Conservation (phyloP, 306 rosid genomes). For the Lathyrus oleraceus region DNA sequence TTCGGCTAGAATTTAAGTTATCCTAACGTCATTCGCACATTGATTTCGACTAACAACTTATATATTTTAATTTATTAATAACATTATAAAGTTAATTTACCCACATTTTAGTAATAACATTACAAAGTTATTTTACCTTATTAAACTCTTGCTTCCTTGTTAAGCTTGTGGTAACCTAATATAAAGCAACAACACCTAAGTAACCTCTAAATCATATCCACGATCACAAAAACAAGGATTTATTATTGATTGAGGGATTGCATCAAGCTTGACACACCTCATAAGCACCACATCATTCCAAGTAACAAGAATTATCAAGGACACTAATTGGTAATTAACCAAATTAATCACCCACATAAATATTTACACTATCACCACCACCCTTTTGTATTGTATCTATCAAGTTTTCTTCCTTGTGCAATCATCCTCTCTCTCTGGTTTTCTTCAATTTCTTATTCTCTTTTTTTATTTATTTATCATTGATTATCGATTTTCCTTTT, state of each 20-base stretch:
- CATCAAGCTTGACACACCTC: conserved; percentile 25
- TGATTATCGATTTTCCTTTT: conserved; percentile 27
- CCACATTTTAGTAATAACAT: neutral
- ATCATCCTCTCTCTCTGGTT: conserved; percentile 33
- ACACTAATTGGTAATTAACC: conserved; percentile 31
- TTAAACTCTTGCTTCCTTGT: neutral
- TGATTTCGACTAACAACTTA: no score
- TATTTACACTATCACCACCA: conserved; percentile 36
- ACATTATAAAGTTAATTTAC: no score
- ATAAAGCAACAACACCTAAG: neutral
- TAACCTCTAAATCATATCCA: neutral
- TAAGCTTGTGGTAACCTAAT: neutral
- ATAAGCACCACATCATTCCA: neutral
- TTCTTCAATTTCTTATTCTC: conserved; percentile 17
- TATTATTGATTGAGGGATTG: neutral
- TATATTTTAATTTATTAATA: no score
- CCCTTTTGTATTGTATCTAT: conserved; percentile 19
- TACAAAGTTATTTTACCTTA: neutral
- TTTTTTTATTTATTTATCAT: neutral
- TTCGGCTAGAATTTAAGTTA: no score
- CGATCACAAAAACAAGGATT: conserved; percentile 6
- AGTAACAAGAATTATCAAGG: neutral
- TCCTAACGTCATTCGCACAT: no score
- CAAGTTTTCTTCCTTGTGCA: conserved; percentile 35
- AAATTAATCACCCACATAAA: conserved; percentile 21